A percentile compares a stretch with the other conserved stretches of the same genome.
phyloP scores from a whole-genome alignment of 2,329 filamentous ascomycete genomes.

The Ophiostoma sp. region DNA sequence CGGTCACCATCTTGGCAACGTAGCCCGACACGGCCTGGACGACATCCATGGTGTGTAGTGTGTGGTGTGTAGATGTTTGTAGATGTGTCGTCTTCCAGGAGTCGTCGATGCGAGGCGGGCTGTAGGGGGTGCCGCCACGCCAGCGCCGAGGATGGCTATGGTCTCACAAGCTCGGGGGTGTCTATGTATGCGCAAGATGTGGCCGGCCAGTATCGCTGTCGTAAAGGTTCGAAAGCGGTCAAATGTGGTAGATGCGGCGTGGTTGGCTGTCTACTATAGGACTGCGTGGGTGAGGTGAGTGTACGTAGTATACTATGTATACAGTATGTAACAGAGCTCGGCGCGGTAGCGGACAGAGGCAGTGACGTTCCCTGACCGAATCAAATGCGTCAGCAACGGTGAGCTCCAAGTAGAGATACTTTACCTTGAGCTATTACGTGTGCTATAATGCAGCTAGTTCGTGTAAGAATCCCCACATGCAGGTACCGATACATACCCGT shows the following conservation, averaged over 20 bases:
- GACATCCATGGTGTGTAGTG: constrained; percentile 74
- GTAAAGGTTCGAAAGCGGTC: background rate
- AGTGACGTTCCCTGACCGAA: constrained; percentile 21
- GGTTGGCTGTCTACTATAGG: background rate
- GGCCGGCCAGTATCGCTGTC: background rate
- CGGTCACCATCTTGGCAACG: constrained; percentile 90
- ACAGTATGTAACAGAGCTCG: background rate
- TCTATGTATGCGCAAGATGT: background rate
- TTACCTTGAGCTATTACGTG: background rate
- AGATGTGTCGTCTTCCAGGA: background rate
- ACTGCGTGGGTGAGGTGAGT: background rate
- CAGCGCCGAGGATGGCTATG: background rate
- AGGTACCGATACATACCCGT: constrained; percentile 13
- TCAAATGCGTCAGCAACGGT: constrained; percentile 18
- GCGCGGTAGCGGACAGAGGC: constrained; percentile 14
- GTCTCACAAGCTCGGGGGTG: background rate
- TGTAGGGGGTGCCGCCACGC: constrained; percentile 13
- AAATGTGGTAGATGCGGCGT: background rate
- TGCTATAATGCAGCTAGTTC: background rate
- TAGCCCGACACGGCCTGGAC: constrained; percentile 90
- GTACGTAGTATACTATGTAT: no score
- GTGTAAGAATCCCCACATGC: background rate
- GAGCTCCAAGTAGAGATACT: constrained; percentile 16
- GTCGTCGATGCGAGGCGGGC: constrained; percentile 12
- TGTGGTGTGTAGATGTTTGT: background rate